Evolutionary conservation across 192 early-diverging fungal species (phyloP).

Genomic region (Coemansia sp.): DNA sequence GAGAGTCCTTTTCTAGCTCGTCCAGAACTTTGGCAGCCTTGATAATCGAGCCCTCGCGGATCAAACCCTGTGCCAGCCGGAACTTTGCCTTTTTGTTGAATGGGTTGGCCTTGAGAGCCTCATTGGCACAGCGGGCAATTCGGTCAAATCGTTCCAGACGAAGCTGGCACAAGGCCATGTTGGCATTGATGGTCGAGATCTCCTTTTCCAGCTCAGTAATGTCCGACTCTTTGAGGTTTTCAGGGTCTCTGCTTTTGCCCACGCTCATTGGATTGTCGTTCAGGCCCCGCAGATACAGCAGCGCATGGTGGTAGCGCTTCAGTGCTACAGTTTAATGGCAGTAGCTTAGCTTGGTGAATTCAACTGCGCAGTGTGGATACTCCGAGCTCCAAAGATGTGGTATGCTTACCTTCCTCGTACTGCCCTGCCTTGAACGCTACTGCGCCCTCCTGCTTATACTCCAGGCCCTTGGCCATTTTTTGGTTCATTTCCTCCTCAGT

Average conservation of each 20-base stretch:
- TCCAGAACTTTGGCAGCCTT: constrained; percentile 41
- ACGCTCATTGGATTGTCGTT: constrained; percentile 25
- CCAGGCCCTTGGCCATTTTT: constrained; percentile 32
- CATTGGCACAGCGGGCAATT: constrained; percentile 23
- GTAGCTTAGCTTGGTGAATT: no score
- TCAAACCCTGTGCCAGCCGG: constrained; percentile 38
- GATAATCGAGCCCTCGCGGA: constrained; percentile 29
- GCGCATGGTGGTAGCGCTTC: constrained; percentile 35
- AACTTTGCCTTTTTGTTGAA: constrained; percentile 53
- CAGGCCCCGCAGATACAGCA: constrained; percentile 42
- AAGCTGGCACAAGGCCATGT: constrained; percentile 51
- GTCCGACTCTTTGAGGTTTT: constrained; percentile 29
- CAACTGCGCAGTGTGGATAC: not conserved
- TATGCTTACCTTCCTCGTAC: constrained; percentile 20
- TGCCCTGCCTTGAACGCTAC: constrained; percentile 28
- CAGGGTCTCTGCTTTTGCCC: constrained; percentile 13
- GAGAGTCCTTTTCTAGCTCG: constrained; percentile 36
- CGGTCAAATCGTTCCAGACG: constrained; percentile 19
- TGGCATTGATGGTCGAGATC: constrained; percentile 33
- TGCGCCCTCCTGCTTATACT: constrained; percentile 35
- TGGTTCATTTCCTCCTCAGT: constrained; percentile 9
- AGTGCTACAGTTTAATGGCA: constrained; percentile 20
- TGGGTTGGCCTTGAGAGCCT: constrained; percentile 37
- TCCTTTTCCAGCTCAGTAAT: constrained; percentile 40
- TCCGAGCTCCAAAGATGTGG: not conserved